phyloP scores from a whole-genome alignment of 208 protist species.

The Trichomonas gallinae region DNA sequence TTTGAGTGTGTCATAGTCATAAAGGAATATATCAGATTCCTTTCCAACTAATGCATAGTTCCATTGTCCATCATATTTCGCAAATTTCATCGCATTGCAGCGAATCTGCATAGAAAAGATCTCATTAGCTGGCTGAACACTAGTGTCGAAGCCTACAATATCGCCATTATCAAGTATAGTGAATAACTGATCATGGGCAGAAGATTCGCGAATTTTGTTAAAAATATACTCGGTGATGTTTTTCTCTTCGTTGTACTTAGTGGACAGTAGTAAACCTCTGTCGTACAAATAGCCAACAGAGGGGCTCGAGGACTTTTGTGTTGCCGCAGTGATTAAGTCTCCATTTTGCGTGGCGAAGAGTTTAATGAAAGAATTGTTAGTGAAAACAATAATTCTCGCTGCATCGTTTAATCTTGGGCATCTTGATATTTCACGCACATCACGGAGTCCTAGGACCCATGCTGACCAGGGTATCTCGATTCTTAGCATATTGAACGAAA shows the following conservation, averaged over 20 bases:
- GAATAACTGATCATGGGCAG: neutral
- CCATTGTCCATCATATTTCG: neutral
- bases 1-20: neutral
- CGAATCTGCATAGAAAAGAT: neutral
- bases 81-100: neutral
- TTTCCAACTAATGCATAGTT: neutral
- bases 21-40: neutral
- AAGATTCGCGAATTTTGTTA: neutral
- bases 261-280: neutral
- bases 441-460: neutral
- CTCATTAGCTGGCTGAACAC: neutral
- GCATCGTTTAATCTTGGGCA: neutral
- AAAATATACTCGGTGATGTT: neutral
- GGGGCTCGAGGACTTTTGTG: neutral
- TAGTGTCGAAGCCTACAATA: neutral
- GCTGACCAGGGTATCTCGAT: neutral
- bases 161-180: neutral
- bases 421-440: neutral
- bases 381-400: neutral
- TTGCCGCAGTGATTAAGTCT: neutral
- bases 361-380: neutral
- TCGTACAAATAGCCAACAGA: neutral
- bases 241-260: neutral
- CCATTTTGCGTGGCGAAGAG: neutral
- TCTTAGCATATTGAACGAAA: neutral